Base-by-base conservation (phyloP, 1,284 basidiomycete species). In the Meripilus lineatus region DNA sequence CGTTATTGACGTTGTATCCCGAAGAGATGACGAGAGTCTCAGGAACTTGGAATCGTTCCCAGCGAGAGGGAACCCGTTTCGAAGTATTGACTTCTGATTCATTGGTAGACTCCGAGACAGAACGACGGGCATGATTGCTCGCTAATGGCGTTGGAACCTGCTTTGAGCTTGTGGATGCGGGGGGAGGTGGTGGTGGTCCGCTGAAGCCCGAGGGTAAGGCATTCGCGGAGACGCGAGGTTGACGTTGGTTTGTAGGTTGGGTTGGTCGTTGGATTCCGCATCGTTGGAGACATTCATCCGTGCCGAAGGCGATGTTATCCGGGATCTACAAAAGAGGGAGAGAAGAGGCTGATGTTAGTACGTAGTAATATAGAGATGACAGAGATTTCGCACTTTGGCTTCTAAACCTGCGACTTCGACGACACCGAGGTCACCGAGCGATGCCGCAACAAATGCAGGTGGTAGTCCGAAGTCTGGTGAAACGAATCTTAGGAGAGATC, bases 381-480 rank as follows among this genome's bases (percentile, higher is more conserved):
- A 18, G 14, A 20, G 8, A 15, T n/a, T 24, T 11, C 49, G 20
- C 24, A 59, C 58, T 53, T 49, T 49, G 18, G 44, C 32, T 36
- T 61, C 63, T 22, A 67, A 51, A 10, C 55, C 55, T 4, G 47
- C 56, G 22, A 66, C 57, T 23, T 63, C 58, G 47, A 62, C 49
- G 14, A 66, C 57, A 22, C 63, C 64, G 32, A 68, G 37, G 48
- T 60, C 61, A 21, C 63, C 64, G 18, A 66, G 58, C 5, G 62
- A 56, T 2, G 63, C 65, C 21, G 48, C 58, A 43, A 66, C 58
- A 42, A 66, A 58, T 49, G 62, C 59, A 3, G 62, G 56, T 4
- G 65, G 61, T 24, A 68, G 55, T 21, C 65, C 66, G 44, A 66
- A 58, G 45, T 55, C 58, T 60, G 13, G 13, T 15, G 1, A 2